Evolutionary conservation across 176 grass and related monocot genomes (phyloP).

Genomic region (Areca catechu): DNA sequence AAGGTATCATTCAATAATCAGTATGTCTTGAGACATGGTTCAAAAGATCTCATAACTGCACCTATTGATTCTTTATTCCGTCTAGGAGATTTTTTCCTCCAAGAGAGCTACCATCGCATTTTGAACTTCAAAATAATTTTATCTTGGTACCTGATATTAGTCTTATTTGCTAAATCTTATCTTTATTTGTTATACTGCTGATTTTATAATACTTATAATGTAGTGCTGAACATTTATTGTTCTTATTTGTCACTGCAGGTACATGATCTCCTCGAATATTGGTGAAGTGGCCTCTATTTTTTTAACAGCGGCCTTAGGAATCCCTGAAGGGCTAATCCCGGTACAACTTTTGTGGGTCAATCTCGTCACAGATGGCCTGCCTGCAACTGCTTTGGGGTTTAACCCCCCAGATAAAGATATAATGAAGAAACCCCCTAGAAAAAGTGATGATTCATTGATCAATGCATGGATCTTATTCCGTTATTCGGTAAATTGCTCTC

Average conservation of each 20-base stretch:
- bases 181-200: no score
- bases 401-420: slow-evolving; percentile 28
- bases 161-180: no score
- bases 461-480: slow-evolving; percentile 32
- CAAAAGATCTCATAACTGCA: no score
- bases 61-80: no score
- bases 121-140: no score
- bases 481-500: slow-evolving; percentile 17
- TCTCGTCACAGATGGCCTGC: slow-evolving; percentile 27
- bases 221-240: no score
- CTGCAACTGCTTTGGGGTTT: slow-evolving; percentile 28
- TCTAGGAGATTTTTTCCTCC: no score
- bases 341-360: slow-evolving; percentile 38
- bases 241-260: slow-evolving; percentile 9
- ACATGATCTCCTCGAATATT: slow-evolving; percentile 28
- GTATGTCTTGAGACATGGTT: no score
- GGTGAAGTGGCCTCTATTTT: slow-evolving; percentile 32
- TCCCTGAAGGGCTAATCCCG: slow-evolving; percentile 33
- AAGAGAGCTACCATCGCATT: no score
- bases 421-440: slow-evolving; percentile 30
- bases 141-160: no score
- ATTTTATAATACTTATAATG: no score
- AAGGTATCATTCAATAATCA: no score
- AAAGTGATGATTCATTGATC: slow-evolving; percentile 30
- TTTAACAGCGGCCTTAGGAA: slow-evolving; percentile 29